phyloP scores from a whole-genome alignment of 176 grass and related monocot species.

The Rhynchospora pubera region DNA sequence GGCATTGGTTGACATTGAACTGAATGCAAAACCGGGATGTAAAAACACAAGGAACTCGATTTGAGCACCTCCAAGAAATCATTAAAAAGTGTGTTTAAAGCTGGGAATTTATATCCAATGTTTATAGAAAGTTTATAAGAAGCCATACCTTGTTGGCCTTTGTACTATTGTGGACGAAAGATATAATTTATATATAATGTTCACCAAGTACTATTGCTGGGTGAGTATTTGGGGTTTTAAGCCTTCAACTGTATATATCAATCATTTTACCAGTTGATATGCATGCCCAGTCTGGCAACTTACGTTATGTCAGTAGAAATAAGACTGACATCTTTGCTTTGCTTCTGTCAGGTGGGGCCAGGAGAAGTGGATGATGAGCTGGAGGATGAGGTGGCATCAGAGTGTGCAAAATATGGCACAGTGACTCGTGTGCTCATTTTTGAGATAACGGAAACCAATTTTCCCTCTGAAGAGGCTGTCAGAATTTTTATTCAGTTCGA shows the following conservation, averaged over 20 bases:
- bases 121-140: neutral
- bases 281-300: neutral
- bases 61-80: neutral
- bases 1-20: neutral
- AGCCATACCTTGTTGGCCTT: neutral
- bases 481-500: constrained; percentile 87
- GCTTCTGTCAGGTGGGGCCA: constrained; percentile 60
- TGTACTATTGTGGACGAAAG: neutral
- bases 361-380: constrained; percentile 94
- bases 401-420: constrained; percentile 73
- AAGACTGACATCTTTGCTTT: neutral
- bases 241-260: neutral
- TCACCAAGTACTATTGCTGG: neutral
- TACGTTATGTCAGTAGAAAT: neutral
- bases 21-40: neutral
- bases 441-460: constrained; percentile 76
- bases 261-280: neutral
- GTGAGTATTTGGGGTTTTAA: neutral
- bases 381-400: constrained; percentile 22
- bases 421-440: constrained; percentile 84
- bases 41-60: neutral
- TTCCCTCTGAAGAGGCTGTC: constrained; percentile 61
- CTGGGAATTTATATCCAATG: neutral
- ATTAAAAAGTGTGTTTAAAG: neutral
- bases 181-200: neutral